A percentile compares a stretch with the other conserved stretches of the same genome.
Evolutionary conservation across 2,329 filamentous ascomycete genomes (phyloP).

Genomic region (Monosporascus sp.): DNA sequence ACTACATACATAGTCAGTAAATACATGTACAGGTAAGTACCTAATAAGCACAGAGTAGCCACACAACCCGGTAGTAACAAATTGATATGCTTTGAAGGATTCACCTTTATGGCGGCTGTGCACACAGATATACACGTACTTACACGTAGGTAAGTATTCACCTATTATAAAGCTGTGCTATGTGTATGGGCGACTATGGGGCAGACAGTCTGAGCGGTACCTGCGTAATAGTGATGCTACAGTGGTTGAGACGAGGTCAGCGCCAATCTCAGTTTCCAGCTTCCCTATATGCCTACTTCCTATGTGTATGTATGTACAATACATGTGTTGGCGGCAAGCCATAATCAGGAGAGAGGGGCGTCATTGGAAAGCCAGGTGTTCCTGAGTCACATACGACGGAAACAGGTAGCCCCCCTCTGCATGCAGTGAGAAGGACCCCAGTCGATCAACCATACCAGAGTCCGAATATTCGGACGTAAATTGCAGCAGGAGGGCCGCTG

Average conservation of each 20-base stretch:
- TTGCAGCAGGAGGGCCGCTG: not conserved
- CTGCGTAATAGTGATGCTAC: not conserved
- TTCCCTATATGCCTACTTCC: not conserved
- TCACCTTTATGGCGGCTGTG: too few species aligned
- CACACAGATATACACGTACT: not conserved
- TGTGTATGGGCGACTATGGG: not conserved
- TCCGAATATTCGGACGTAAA: not conserved
- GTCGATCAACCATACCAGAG: not conserved
- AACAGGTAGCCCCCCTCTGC: not conserved
- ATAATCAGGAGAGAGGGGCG: not conserved
- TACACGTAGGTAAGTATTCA: slow-evolving; percentile 4
- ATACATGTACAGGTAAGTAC: not conserved
- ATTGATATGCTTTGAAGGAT: not conserved
- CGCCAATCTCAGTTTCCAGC: not conserved
- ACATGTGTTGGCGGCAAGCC: not conserved
- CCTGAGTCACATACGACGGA: slow-evolving; percentile 7
- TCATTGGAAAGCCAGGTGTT: slow-evolving; percentile 11
- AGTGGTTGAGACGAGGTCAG: not conserved
- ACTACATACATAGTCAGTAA: not conserved
- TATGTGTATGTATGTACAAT: not conserved
- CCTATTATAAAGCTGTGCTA: slow-evolving; percentile 9
- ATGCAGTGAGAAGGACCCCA: not conserved
- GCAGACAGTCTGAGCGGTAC: not conserved
- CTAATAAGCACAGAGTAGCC: not conserved
- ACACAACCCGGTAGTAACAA: not conserved